phyloP scores from a whole-genome alignment of 2,329 filamentous ascomycete species.

The Fusarium continuum region DNA sequence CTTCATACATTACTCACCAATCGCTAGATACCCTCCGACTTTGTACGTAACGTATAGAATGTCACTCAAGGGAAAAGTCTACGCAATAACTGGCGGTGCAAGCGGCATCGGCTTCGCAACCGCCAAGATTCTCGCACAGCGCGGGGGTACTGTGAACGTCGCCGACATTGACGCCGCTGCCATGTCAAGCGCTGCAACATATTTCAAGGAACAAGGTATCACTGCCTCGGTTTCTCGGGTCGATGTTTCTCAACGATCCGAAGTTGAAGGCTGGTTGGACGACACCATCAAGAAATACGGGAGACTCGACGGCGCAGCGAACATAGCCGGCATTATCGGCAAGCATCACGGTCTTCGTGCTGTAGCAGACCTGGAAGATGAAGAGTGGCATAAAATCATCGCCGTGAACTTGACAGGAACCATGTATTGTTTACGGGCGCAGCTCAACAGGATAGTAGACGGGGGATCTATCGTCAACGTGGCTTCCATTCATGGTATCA shows the following conservation, averaged over 20 bases:
- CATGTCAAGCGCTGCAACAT: conserved; percentile 43
- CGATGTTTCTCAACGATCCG: conserved; percentile 57
- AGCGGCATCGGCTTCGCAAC: conserved; percentile 57
- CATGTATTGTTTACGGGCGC: conserved; percentile 60
- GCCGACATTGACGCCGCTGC: conserved; percentile 50
- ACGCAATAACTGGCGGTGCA: conserved; percentile 54
- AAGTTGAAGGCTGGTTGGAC: conserved; percentile 62
- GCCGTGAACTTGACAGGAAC: conserved; percentile 60
- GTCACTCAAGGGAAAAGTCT: conserved; percentile 49
- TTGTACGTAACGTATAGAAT: conserved; percentile 21
- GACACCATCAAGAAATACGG: conserved; percentile 59
- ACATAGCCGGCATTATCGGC: conserved; percentile 63
- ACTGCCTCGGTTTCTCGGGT: conserved; percentile 53
- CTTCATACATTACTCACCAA: not conserved
- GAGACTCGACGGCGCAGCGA: conserved; percentile 63
- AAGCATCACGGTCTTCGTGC: conserved; percentile 53
- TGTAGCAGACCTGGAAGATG: conserved; percentile 56
- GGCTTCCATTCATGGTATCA: conserved; percentile 56
- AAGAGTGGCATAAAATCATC: conserved; percentile 60
- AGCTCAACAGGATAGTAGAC: conserved; percentile 51
- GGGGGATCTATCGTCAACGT: conserved; percentile 69
- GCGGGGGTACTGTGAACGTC: conserved; percentile 52
- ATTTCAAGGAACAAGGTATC: conserved; percentile 43
- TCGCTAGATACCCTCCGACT: not conserved
- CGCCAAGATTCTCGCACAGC: conserved; percentile 49